Conservation (phyloP, 495 filamentous ascomycete species). For the Penicillium chermesinum region DNA sequence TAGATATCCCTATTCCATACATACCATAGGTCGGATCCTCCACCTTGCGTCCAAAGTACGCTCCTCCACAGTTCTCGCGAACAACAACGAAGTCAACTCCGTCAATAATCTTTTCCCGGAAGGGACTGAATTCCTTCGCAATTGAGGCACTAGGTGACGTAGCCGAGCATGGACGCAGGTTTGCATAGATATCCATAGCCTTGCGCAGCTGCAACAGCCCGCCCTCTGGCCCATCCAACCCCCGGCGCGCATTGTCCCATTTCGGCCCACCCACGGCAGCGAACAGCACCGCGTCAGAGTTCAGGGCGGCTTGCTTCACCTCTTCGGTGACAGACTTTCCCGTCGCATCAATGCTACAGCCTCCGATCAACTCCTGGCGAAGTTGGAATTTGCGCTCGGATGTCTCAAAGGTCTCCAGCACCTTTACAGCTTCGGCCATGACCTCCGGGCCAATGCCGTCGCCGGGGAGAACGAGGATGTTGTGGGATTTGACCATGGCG, state of each 20-base stretch:
- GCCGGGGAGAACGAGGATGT: constrained; percentile 49
- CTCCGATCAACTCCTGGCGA: constrained; percentile 44
- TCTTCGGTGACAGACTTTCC: constrained; percentile 40
- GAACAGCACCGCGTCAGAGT: constrained; percentile 46
- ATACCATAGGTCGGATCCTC: constrained; percentile 41
- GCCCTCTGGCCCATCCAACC: constrained; percentile 42
- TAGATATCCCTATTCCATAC: too few species aligned
- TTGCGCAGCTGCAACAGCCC: constrained; percentile 43
- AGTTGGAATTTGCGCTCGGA: constrained; percentile 34
- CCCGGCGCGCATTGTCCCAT: constrained; percentile 41
- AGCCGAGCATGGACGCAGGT: constrained; percentile 44
- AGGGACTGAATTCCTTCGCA: constrained; percentile 37
- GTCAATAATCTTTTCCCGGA: constrained; percentile 40
- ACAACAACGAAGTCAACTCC: constrained; percentile 49
- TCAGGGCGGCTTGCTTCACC: constrained; percentile 38
- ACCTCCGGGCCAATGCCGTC: constrained; percentile 54
- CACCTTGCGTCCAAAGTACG: constrained; percentile 48
- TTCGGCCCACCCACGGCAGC: constrained; percentile 48
- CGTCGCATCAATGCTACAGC: constrained; percentile 42
- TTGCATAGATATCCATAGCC: constrained; percentile 48
- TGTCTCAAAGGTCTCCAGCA: constrained; percentile 44
- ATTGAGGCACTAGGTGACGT: constrained; percentile 35
- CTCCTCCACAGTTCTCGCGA: constrained; percentile 49
- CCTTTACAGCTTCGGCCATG: constrained; percentile 47
- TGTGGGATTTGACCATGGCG: constrained; percentile 29